A percentile compares a stretch with the other conserved stretches of the same genome.
phyloP scores from a whole-genome alignment of 768 basidiomycete species.

The Strobilomyces echinocephalus region DNA sequence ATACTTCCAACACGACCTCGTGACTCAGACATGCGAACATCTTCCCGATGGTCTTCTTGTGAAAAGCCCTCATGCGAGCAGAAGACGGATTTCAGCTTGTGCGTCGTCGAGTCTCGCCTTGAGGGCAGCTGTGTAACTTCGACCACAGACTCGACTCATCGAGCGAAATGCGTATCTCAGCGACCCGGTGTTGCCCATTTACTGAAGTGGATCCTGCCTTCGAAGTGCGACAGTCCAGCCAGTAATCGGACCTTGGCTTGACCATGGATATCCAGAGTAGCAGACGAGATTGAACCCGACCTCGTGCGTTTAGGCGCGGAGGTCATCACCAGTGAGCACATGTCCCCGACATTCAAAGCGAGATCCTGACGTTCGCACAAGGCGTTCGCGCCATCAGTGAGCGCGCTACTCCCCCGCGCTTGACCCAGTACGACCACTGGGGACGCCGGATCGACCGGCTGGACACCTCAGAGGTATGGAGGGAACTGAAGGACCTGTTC shows the following conservation, averaged over 20 bases:
- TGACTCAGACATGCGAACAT: no score
- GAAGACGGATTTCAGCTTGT: slow-evolving; percentile 68
- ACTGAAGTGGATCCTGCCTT: slow-evolving; percentile 53
- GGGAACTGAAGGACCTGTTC: slow-evolving; percentile 54
- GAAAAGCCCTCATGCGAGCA: slow-evolving; percentile 43
- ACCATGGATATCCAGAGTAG: slow-evolving; percentile 31
- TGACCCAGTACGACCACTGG: slow-evolving; percentile 77
- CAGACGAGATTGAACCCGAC: slow-evolving; percentile 52
- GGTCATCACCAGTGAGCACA: slow-evolving; percentile 45
- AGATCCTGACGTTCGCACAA: slow-evolving; percentile 20
- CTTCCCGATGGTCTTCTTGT: background rate
- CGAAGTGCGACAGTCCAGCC: slow-evolving; percentile 28
- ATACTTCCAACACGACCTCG: no score
- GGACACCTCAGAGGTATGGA: slow-evolving; percentile 71
- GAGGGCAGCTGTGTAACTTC: background rate
- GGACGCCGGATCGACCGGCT: slow-evolving; percentile 61
- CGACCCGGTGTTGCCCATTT: slow-evolving; percentile 59
- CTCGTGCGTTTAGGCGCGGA: slow-evolving; percentile 55
- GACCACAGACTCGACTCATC: slow-evolving; percentile 42
- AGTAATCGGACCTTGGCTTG: background rate
- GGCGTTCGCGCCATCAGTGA: slow-evolving; percentile 53
- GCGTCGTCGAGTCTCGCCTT: slow-evolving; percentile 7
- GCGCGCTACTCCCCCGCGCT: no score
- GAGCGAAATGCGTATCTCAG: slow-evolving; percentile 58
- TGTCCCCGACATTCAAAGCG: background rate